Evolutionary conservation across 345 rosid genomes (phyloP).

Genomic region (Arabis alpina): DNA sequence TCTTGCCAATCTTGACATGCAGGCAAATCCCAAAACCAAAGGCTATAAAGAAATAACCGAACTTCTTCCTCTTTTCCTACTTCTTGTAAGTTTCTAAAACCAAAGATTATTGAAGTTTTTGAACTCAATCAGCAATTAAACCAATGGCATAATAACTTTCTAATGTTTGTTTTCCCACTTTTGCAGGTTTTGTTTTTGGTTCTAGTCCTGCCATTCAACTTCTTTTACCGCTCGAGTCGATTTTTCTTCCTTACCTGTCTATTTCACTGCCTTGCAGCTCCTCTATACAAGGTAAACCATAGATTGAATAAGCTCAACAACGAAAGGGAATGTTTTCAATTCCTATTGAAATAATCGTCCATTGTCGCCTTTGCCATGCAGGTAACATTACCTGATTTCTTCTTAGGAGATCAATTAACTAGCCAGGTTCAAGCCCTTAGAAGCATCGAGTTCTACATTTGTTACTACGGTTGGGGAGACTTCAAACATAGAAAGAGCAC

Average conservation of each 20-base stretch:
- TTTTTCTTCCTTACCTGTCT: slow-evolving; percentile 39
- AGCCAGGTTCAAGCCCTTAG: slow-evolving; percentile 79
- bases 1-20: slow-evolving; percentile 57
- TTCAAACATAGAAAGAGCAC: slow-evolving; percentile 43
- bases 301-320: slow-evolving; percentile 1
- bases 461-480: slow-evolving; percentile 78
- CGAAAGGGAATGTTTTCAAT: slow-evolving; percentile 1
- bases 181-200: slow-evolving; percentile 32
- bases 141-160: slow-evolving; percentile 9
- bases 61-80: slow-evolving; percentile 49
- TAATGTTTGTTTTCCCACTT: slow-evolving; percentile 16
- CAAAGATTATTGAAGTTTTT: background rate
- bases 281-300: slow-evolving; percentile 44
- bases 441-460: slow-evolving; percentile 69
- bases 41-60: slow-evolving; percentile 46
- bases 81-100: slow-evolving; percentile 42
- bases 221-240: slow-evolving; percentile 44
- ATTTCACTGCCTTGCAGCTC: slow-evolving; percentile 42
- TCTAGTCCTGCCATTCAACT: slow-evolving; percentile 41
- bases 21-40: slow-evolving; percentile 48
- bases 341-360: background rate
- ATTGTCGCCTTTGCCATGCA: slow-evolving; percentile 27
- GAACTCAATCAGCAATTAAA: background rate
- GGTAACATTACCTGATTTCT: slow-evolving; percentile 76
- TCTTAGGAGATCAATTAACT: slow-evolving; percentile 76